phyloP scores from a whole-genome alignment of 2,329 filamentous ascomycete species.

The Xylariaceae sp. region DNA sequence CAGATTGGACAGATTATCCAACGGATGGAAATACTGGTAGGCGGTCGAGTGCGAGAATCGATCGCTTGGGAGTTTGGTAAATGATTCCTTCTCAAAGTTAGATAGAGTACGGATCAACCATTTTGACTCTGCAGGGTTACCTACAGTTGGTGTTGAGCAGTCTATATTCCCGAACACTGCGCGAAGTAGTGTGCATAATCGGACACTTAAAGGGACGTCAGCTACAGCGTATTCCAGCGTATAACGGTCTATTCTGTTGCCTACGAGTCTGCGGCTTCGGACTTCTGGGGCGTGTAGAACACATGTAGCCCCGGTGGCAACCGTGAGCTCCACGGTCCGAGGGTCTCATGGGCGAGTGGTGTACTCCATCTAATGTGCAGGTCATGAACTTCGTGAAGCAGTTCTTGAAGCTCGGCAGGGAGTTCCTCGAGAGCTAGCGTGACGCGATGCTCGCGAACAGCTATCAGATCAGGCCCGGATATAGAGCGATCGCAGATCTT shows the following conservation, averaged over 20 bases:
- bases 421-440: slow-evolving; percentile 78
- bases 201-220: slow-evolving; percentile 31
- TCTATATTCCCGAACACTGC: slow-evolving; percentile 43
- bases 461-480: slow-evolving; percentile 61
- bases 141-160: slow-evolving; percentile 44
- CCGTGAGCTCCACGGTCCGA: slow-evolving; percentile 75
- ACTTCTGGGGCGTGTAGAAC: slow-evolving; percentile 67
- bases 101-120: slow-evolving; percentile 44
- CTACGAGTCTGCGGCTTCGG: slow-evolving; percentile 35
- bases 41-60: slow-evolving; percentile 67
- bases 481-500: slow-evolving; percentile 62
- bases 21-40: slow-evolving; percentile 72
- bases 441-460: slow-evolving; percentile 78
- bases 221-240: neutral
- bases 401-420: slow-evolving; percentile 66
- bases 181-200: slow-evolving; percentile 41
- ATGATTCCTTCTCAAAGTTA: slow-evolving; percentile 62
- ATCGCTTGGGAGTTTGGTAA: slow-evolving; percentile 61
- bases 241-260: slow-evolving; percentile 7
- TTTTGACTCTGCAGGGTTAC: slow-evolving; percentile 18
- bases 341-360: slow-evolving; percentile 58
- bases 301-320: slow-evolving; percentile 82
- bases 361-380: slow-evolving; percentile 83
- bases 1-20: slow-evolving; percentile 63
- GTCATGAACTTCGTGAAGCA: slow-evolving; percentile 70